Base-by-base conservation (phyloP, 306 rosid species). In the Ormosia emarginata region DNA sequence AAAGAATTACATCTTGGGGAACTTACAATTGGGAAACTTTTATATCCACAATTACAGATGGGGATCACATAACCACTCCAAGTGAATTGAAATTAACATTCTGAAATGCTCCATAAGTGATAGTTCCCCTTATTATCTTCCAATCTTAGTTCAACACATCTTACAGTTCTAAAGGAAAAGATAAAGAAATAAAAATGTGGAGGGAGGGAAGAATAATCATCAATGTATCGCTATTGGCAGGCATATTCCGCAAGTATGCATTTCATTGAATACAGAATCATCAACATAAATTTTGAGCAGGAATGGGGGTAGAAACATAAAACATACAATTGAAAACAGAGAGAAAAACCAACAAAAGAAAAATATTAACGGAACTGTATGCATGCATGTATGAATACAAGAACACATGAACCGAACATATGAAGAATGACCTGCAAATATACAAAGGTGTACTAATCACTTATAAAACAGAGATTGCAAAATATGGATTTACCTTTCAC, bases 401-500 rank as follows among this genome's bases (percentile, higher is more conserved):
- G 7, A 43, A 32, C 44, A 24, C 24, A 37, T 47, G 82, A 41
- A 70, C 62, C 18, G 46, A 77, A 58, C 57, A 57, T 74, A 73
- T 58, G 40, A 14, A 4, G 39, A 53, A 52, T 52, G 40, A 52
- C 43, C 66, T 2, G 58, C 46, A 49, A 7, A 43, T 4, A 5
- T 52, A 68, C 50, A 17, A 41, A 62, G 49, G 34, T 7, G 33
- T 18, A 69, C 6, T 40, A 46, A 8, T 13, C 81, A 43, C 64
- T 65, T 77, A 66, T 17, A 65, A 80, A 80, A 50, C 30, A 50
- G 65, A 66, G 70, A 37, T 34, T 15, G 18, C 44, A 46, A 74
- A 61, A 83, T 14, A 55, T 18, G 63, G 77, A 67, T 78, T 82
- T 82, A 93, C 99, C 99, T 91, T 91, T 96, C 99, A 79, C 90